Percentiles rank a stretch among this genome's conserved stretches.
Evolutionary conservation across 441 rosid genomes (phyloP).

Genomic region (Adansonia rubrostipa): DNA sequence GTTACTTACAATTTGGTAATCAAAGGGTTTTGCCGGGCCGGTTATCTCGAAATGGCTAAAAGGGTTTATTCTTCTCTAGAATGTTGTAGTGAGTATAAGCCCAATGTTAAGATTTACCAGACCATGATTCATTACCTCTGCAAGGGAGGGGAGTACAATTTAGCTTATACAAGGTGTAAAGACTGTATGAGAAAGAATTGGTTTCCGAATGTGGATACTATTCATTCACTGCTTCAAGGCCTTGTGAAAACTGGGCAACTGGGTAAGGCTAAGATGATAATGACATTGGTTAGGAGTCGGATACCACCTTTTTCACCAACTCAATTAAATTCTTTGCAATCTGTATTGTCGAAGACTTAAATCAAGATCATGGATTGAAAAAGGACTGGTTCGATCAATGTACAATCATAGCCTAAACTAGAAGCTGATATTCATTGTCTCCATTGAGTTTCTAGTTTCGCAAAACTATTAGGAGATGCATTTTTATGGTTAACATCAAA

Average conservation of each 20-base stretch:
- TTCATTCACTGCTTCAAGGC: constrained; percentile 56
- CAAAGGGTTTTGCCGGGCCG: constrained; percentile 69
- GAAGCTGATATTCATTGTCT: constrained; percentile 31
- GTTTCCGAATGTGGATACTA: constrained; percentile 45
- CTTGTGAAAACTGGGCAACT: constrained; percentile 50
- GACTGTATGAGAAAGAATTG: constrained; percentile 32
- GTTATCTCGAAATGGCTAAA: constrained; percentile 72
- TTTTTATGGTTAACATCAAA: not conserved
- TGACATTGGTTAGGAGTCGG: constrained; percentile 47
- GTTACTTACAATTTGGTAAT: constrained; percentile 74
- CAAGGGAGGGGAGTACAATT: too few relatives aligned
- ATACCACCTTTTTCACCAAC: constrained; percentile 60
- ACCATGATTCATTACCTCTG: too few relatives aligned
- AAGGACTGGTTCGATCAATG: constrained; percentile 22
- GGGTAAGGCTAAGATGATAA: constrained; percentile 57
- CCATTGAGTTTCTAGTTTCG: not conserved
- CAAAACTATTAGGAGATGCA: not conserved
- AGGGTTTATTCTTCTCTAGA: constrained; percentile 38
- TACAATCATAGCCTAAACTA: constrained; percentile 23
- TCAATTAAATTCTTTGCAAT: constrained; percentile 50
- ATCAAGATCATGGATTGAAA: constrained; percentile 27
- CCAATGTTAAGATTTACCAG: too few relatives aligned
- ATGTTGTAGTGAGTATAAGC: too few relatives aligned
- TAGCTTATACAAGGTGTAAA: too few relatives aligned
- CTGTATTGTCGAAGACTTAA: constrained; percentile 34